Evolutionary conservation across 768 basidiomycete species (phyloP).

Genomic region (Mycena venus): DNA sequence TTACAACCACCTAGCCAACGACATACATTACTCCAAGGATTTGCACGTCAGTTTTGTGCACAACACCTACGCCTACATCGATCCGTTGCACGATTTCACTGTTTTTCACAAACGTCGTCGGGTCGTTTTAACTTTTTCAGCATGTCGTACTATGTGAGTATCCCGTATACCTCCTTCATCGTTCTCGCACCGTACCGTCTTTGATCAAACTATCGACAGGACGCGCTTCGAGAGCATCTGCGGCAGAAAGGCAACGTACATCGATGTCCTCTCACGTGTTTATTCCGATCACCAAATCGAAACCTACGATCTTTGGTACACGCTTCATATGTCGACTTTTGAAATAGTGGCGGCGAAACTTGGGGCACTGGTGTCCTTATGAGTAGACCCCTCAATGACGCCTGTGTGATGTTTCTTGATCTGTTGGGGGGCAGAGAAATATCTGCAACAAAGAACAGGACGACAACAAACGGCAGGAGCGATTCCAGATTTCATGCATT

Average conservation of each 20-base stretch:
- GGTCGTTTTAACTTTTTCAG: no score
- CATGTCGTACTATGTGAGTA: no score
- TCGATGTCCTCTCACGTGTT: constrained; percentile 13
- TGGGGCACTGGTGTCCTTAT: no score
- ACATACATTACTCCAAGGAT: constrained; percentile 5
- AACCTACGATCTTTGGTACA: constrained; percentile 12
- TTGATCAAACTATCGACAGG: neutral
- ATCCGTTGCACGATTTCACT: constrained; percentile 19
- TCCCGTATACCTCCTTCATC: neutral
- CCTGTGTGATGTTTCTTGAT: neutral
- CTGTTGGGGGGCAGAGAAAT: neutral
- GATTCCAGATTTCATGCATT: no score
- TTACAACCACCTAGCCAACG: neutral
- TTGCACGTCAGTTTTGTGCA: neutral
- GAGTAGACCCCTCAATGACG: no score
- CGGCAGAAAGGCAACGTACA: constrained; percentile 22
- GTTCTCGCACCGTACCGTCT: no score
- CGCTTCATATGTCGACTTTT: neutral
- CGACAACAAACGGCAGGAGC: no score
- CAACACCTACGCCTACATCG: constrained; percentile 28
- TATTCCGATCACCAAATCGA: neutral
- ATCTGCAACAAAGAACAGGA: neutral
- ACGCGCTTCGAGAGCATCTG: constrained; percentile 29
- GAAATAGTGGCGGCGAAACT: neutral
- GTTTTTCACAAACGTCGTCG: no score